Percentiles rank a stretch among this genome's conserved stretches.
These are phyloP conservation scores for Galeopsis tetrahit DNA, from an alignment of 257 asterid species.

Conservation along the genomic window DNA sequence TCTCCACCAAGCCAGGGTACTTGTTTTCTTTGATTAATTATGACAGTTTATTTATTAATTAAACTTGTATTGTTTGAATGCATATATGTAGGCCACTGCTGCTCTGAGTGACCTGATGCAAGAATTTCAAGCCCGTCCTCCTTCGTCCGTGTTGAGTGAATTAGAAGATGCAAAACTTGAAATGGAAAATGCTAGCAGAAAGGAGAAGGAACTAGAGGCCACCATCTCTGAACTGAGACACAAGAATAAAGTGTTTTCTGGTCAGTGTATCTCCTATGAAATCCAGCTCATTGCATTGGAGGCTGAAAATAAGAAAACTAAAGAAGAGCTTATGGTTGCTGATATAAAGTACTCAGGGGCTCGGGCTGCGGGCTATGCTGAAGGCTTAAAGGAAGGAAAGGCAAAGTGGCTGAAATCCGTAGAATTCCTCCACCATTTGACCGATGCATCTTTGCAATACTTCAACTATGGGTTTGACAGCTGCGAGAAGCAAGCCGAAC, in stretches of 20 bases:
- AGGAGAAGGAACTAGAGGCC: not conserved
- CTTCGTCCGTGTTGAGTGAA: not conserved
- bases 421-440: no score
- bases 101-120: not conserved
- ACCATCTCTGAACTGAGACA: not conserved
- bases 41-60: not conserved
- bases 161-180: not conserved
- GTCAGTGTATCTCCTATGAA: not conserved
- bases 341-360: no score
- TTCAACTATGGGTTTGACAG: no score
- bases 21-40: no score
- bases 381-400: no score
- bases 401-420: no score
- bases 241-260: not conserved
- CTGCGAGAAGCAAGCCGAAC: no score
- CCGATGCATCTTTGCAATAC: no score
- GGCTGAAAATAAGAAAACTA: not conserved
- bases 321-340: not conserved
- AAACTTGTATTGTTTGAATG: not conserved
- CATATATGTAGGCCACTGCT: not conserved
- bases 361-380: no score
- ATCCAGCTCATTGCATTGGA: not conserved
- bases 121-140: not conserved
- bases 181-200: not conserved
- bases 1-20: conserved; percentile 10